Percentiles rank a stretch among this genome's conserved stretches.
Evolutionary conservation across 2,329 filamentous ascomycete species (phyloP).

Genomic region (Diaporthe batatas): DNA sequence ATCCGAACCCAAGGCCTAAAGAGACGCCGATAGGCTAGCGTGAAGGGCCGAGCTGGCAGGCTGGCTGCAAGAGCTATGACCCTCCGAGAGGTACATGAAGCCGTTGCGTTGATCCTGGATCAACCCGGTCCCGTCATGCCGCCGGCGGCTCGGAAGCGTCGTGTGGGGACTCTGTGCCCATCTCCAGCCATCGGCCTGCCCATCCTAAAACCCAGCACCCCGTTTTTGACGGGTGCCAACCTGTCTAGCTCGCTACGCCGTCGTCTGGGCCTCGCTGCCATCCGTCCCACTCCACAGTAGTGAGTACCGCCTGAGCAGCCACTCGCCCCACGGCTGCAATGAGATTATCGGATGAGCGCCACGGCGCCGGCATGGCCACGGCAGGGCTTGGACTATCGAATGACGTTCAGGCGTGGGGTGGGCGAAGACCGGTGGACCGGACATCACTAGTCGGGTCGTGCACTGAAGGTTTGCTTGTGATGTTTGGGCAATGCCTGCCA

Average conservation of each 20-base stretch:
- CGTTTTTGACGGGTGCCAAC: slow-evolving; percentile 32
- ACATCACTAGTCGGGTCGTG: slow-evolving; percentile 2
- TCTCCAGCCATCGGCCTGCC: background rate
- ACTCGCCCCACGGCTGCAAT: background rate
- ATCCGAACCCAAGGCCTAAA: background rate
- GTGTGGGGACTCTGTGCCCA: slow-evolving; percentile 12
- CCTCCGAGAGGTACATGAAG: background rate
- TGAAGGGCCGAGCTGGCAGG: background rate
- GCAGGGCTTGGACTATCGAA: slow-evolving; percentile 12
- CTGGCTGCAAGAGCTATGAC: slow-evolving; percentile 23
- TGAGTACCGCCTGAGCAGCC: slow-evolving; percentile 11
- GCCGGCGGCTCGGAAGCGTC: slow-evolving; percentile 28
- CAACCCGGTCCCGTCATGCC: slow-evolving; percentile 23
- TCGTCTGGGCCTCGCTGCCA: slow-evolving; percentile 14
- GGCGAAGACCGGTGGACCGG: background rate
- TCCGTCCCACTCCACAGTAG: slow-evolving; percentile 3
- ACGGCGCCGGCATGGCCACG: background rate
- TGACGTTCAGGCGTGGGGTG: slow-evolving; percentile 10
- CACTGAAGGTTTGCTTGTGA: slow-evolving; percentile 20
- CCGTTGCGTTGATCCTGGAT: slow-evolving; percentile 7
- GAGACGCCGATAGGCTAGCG: slow-evolving; percentile 1
- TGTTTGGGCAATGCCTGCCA: slow-evolving; percentile 7
- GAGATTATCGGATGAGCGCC: slow-evolving; percentile 14
- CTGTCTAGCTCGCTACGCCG: slow-evolving; percentile 17
- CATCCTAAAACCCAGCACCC: slow-evolving; percentile 31